Percentiles rank a stretch among this genome's conserved stretches.
phyloP scores from a whole-genome alignment of 148 eudicot genomes.

The Gaultheria prostrata region DNA sequence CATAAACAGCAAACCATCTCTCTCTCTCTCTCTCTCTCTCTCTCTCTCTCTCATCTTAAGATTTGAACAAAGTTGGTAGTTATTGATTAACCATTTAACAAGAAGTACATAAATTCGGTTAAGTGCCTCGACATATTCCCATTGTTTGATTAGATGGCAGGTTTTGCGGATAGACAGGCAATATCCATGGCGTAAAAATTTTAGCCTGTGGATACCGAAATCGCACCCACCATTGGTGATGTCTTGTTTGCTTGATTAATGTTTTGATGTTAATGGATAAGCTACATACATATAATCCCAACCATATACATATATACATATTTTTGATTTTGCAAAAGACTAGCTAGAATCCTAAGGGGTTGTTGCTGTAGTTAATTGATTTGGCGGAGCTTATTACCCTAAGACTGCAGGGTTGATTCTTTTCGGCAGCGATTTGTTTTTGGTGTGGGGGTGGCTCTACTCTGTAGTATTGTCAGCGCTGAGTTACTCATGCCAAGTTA shows the following conservation, averaged over 20 bases:
- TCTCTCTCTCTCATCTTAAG: neutral
- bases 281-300: conserved; percentile 19
- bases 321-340: conserved; percentile 21
- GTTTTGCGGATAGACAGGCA: conserved; percentile 14
- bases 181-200: neutral
- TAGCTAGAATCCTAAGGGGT: neutral
- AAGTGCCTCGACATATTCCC: neutral
- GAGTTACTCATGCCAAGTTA: too few species aligned
- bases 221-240: conserved; percentile 45
- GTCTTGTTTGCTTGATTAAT: conserved; percentile 25
- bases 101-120: neutral
- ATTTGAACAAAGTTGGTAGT: conserved; percentile 1
- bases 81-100: neutral
- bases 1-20: neutral
- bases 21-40: conserved; percentile 5
- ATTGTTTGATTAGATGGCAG: neutral
- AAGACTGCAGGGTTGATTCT: too few species aligned
- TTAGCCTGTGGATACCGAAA: conserved; percentile 34
- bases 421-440: too few species aligned
- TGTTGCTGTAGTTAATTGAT: too few species aligned
- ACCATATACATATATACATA: neutral
- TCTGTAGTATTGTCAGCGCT: too few species aligned
- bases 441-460: too few species aligned
- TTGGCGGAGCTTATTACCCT: too few species aligned
- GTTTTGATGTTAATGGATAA: conserved; percentile 54